A percentile compares a stretch with the other conserved stretches of the same genome.
Conservation (phyloP, 768 basidiomycete species). For the Sarcomyxa edulis region DNA sequence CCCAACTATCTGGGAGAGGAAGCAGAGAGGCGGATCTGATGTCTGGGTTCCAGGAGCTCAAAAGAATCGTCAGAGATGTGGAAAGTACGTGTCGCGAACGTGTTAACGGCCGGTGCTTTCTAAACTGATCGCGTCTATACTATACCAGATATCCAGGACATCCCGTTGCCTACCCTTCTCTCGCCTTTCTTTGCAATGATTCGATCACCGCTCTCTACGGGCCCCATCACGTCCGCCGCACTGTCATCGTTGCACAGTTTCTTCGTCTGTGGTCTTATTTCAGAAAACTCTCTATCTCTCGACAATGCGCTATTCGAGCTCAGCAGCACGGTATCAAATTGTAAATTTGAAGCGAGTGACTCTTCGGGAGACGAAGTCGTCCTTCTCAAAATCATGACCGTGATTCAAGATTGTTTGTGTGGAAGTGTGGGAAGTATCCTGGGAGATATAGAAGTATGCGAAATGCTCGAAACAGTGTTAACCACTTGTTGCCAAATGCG, state of each 20-base stretch:
- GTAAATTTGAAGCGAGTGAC: constrained; percentile 97
- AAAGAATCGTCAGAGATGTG: constrained; percentile 63
- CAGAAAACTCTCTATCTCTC: constrained; percentile 47
- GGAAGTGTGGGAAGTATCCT: constrained; percentile 63
- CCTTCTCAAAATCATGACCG: constrained; percentile 82
- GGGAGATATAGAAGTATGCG: constrained; percentile 93
- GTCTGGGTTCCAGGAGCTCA: constrained; percentile 84
- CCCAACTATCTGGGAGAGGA: constrained; percentile 40
- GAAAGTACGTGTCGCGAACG: constrained; percentile 42
- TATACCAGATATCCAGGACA: constrained; percentile 52
- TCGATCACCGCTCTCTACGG: constrained; percentile 90
- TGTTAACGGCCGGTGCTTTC: too few relatives aligned
- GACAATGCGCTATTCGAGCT: constrained; percentile 72
- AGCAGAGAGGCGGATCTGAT: constrained; percentile 82
- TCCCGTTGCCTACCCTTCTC: constrained; percentile 62
- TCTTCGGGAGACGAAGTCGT: constrained; percentile 98
- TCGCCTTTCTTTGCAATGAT: constrained; percentile 91
- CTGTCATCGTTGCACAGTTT: constrained; percentile 85
- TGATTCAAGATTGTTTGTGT: constrained; percentile 82
- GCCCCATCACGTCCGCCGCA: constrained; percentile 94
- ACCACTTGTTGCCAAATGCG: constrained; percentile 97
- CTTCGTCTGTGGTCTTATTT: constrained; percentile 75
- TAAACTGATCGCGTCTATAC: too few relatives aligned
- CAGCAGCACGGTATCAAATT: constrained; percentile 87
- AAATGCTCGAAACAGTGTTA: constrained; percentile 96